Base-by-base conservation (phyloP, 768 basidiomycete genomes). In the Termitomyces sp. region DNA sequence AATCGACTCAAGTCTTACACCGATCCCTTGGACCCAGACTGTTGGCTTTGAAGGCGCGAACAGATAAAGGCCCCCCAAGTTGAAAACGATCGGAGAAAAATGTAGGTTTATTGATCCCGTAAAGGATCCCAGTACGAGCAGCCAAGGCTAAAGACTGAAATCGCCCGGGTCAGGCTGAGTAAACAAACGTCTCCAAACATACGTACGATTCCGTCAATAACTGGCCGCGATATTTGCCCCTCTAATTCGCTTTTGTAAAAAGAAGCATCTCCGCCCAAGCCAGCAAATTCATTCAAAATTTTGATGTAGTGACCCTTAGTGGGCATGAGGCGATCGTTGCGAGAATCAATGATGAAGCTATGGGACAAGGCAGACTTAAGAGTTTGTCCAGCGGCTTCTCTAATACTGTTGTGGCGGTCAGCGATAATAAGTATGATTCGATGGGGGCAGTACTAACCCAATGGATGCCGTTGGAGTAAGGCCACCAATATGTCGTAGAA, bases 71-170 rank as follows among this genome's bases (percentile, higher is more conserved):
- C 0, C 97, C 97, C 25, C 97, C 97, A 0, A 98, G 79, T 61
- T 96, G 94, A 69, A 94, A 94, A 5, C 94, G 84, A 71, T 99
- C 97, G 1, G 85, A 79, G 63, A 91, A 88, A 23, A 84, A 78
- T 7, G 81, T 77, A 12, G 75, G 70, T 11, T 75, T 71, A 11
- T 63, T 61, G 27, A 96, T 68, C 46, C 85, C 81, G 66, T 82
- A 82, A 11, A 98, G 72, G 25, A 91, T 56, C 2, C 95, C 95
- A 0, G 83, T 74, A 9, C 87, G 78, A 2, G 84, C 84, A 3
- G 88, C 81, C 14, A 96, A 72, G 0, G 94, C 93, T 40, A 90
- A 59, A 3, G 85, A 81, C 94, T 95, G 61, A 2, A 23, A 16
- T n/a, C 8, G 8, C 28, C n/a, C 10, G 16, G 16, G 42, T 49